Base-by-base conservation (phyloP, 2,329 filamentous ascomycete genomes). In the Neonectria hederae region DNA sequence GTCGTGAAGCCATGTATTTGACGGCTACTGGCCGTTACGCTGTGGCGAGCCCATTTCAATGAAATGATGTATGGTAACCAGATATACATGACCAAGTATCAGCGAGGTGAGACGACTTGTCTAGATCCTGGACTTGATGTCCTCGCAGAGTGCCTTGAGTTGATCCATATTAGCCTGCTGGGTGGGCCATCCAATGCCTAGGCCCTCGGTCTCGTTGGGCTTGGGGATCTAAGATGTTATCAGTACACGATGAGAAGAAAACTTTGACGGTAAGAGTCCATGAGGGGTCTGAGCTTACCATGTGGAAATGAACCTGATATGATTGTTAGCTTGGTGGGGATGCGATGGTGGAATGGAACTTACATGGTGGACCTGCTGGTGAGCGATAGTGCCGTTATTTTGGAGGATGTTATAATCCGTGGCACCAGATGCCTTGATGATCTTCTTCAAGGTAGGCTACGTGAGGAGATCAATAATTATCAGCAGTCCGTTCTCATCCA, bases 301-400 rank as follows among this genome's bases (percentile, higher is more conserved):
- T 90, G 77, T 99, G 96, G 80, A 99, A 95, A 78, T 97, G 94
- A 71, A 97, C 92, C 90, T 93, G 57, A 17, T 35, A 19, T 38
- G 28, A n/a, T 35, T 26, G 42, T 69, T 49, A 65, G 67, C 49
- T 32, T 54, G 11, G 24, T 21, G 35, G 11, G 17, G 35, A 26
- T 24, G 13, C 1, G 8, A 10, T 14, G 11, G 19, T 17, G 8
- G 17, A 6, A 65, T 1, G 5, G n/a, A 40, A 82, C 89, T 82
- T 82, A 96, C 95, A 82, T 99, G 96, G 71, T 93, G 91, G 66
- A 99, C 95, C 68, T 91, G 84, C 82, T 98, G 96, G 80, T 99
- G 96, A 19, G 96, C 96, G 74, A 95, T 87, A 22, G 87, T 84
- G 56, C 96, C 96, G 76, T 99, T 99, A 83, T 99, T 99, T 83